phyloP scores from a whole-genome alignment of 768 basidiomycete genomes.

The Aureoboletus auriporus region DNA sequence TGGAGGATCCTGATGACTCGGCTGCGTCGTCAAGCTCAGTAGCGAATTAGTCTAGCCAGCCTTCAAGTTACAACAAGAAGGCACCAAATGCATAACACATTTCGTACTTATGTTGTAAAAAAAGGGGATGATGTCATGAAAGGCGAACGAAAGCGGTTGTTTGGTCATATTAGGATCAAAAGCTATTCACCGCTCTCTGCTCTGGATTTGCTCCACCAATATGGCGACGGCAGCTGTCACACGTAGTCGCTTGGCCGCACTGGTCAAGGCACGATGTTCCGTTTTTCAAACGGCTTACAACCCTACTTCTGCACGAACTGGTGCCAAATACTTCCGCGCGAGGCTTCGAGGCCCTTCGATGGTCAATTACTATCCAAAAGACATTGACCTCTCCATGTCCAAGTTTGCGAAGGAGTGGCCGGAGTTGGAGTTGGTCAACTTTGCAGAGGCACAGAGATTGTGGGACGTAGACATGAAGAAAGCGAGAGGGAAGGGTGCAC shows the following conservation, averaged over 20 bases:
- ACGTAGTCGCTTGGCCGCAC: conserved; percentile 52
- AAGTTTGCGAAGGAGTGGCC: conserved; percentile 49
- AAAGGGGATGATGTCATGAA: too few relatives aligned
- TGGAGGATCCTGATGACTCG: too few relatives aligned
- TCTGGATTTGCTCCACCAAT: neutral
- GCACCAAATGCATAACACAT: too few relatives aligned
- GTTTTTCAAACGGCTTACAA: conserved; percentile 91
- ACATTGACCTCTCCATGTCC: conserved; percentile 54
- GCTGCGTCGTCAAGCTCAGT: too few relatives aligned
- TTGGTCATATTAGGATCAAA: too few relatives aligned
- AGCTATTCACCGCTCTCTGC: too few relatives aligned
- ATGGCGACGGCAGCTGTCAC: conserved; percentile 36
- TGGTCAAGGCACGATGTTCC: conserved; percentile 59
- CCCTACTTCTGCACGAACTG: conserved; percentile 74
- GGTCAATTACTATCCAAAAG: conserved; percentile 74
- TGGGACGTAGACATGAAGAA: conserved; percentile 65
- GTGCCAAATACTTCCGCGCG: conserved; percentile 86
- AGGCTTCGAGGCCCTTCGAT: conserved; percentile 84
- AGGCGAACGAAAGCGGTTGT: too few relatives aligned
- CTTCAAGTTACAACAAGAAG: too few relatives aligned
- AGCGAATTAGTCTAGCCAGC: too few relatives aligned
- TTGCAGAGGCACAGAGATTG: conserved; percentile 62
- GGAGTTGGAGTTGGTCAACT: conserved; percentile 57
- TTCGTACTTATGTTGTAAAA: too few relatives aligned
- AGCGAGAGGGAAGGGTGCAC: conserved; percentile 78